Evolutionary conservation across 371 early-diverging fungal genomes (phyloP).

Genomic region (Mucor saturninus): DNA sequence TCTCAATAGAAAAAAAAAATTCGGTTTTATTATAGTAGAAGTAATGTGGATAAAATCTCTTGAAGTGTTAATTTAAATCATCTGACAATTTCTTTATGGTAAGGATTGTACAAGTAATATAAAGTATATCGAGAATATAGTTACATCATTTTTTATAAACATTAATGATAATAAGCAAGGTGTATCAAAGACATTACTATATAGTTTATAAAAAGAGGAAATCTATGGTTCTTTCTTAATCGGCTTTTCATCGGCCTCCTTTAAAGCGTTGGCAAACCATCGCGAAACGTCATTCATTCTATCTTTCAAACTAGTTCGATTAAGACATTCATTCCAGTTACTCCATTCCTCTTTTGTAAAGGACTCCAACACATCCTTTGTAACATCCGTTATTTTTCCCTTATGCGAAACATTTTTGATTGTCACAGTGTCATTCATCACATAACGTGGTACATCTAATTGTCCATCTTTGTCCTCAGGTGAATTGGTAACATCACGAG

Average conservation of each 20-base stretch:
- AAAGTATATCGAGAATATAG: too few species aligned
- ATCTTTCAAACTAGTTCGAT: constrained; percentile 30
- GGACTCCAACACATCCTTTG: constrained; percentile 11
- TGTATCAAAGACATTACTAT: too few species aligned
- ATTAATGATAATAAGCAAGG: too few species aligned
- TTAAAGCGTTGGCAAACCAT: constrained; percentile 2
- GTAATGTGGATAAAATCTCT: too few species aligned
- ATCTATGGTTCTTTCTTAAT: background rate
- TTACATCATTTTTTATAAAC: too few species aligned
- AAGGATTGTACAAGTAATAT: too few species aligned
- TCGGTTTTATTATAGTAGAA: too few species aligned
- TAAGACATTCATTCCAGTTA: constrained; percentile 35
- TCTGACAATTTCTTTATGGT: too few species aligned
- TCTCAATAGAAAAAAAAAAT: too few species aligned
- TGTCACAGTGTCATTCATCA: constrained; percentile 13
- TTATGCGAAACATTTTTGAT: constrained; percentile 24
- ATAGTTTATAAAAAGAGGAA: too few species aligned
- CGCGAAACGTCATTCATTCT: constrained; percentile 25
- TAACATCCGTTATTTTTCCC: constrained; percentile 32
- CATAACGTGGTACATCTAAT: constrained; percentile 1
- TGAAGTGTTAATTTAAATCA: too few species aligned
- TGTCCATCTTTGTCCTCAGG: background rate
- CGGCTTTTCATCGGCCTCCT: background rate
- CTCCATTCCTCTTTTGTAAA: constrained; percentile 26
- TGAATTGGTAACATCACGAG: constrained; percentile 22